phyloP scores from a whole-genome alignment of 331 rosid genomes.

The Cydonia oblonga region DNA sequence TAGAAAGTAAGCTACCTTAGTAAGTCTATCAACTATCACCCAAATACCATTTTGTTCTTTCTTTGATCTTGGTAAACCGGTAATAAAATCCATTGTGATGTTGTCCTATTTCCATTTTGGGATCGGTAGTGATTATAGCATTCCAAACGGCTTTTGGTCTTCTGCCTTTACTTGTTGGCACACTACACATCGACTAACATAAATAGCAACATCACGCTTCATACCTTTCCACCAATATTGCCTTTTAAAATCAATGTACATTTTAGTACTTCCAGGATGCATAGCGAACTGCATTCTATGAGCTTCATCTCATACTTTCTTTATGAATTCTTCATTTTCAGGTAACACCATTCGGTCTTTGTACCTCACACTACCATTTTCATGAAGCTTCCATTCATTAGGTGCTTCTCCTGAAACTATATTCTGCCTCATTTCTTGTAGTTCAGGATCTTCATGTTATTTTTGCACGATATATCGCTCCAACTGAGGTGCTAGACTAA shows the following conservation, averaged over 20 bases:
- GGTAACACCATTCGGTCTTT: background rate
- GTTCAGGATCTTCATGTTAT: background rate
- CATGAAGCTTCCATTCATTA: background rate
- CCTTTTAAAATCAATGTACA: background rate
- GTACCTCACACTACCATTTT: background rate
- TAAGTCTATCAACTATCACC: background rate
- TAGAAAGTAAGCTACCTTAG: background rate
- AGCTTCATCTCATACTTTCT: background rate
- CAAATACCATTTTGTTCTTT: background rate
- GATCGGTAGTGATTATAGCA: background rate
- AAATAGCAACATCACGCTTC: background rate
- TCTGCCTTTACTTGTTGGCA: background rate
- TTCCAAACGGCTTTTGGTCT: background rate
- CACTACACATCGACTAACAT: background rate
- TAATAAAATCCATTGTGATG: background rate
- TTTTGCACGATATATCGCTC: background rate
- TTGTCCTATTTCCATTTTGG: background rate
- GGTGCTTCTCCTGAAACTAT: background rate
- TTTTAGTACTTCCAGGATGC: background rate
- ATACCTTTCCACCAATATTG: background rate
- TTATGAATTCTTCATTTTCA: background rate
- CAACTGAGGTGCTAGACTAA: background rate
- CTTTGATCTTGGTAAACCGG: background rate
- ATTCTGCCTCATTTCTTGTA: background rate
- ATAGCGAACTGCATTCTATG: fast-evolving